Evolutionary conservation across 2,329 filamentous ascomycete species (phyloP).

Genomic region (Phyllosticta citriasiana): DNA sequence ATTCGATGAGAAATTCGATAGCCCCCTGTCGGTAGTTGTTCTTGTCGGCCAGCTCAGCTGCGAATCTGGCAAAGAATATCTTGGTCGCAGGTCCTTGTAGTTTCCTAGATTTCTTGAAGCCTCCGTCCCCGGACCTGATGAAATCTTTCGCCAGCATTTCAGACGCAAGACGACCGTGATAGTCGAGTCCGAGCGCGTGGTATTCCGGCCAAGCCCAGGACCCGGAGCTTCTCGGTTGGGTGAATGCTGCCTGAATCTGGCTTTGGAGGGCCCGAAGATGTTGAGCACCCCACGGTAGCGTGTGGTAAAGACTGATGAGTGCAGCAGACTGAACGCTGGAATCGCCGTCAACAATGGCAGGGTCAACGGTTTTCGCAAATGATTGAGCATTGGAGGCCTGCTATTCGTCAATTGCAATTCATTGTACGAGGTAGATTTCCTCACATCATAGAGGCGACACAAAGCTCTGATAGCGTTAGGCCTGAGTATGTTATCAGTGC

Average conservation of each 20-base stretch:
- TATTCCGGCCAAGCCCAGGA: conserved; percentile 93
- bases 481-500: too few species aligned
- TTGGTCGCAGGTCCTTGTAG: conserved; percentile 91
- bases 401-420: conserved; percentile 14
- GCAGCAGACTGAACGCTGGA: conserved; percentile 94
- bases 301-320: conserved; percentile 92
- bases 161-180: conserved; percentile 96
- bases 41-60: conserved; percentile 88
- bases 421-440: too few species aligned
- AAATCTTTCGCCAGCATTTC: conserved; percentile 59
- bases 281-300: conserved; percentile 65
- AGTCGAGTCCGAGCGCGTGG: conserved; percentile 91
- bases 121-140: neutral
- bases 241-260: conserved; percentile 52
- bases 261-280: neutral
- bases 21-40: conserved; percentile 89
- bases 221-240: too few species aligned
- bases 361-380: conserved; percentile 98
- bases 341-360: conserved; percentile 97
- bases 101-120: neutral
- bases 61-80: conserved; percentile 83
- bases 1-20: conserved; percentile 93
- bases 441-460: conserved; percentile 91
- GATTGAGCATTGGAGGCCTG: conserved; percentile 91
- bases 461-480: conserved; percentile 93